Conservation (phyloP, 768 basidiomycete genomes). For the Xerocomellus amylosporus region DNA sequence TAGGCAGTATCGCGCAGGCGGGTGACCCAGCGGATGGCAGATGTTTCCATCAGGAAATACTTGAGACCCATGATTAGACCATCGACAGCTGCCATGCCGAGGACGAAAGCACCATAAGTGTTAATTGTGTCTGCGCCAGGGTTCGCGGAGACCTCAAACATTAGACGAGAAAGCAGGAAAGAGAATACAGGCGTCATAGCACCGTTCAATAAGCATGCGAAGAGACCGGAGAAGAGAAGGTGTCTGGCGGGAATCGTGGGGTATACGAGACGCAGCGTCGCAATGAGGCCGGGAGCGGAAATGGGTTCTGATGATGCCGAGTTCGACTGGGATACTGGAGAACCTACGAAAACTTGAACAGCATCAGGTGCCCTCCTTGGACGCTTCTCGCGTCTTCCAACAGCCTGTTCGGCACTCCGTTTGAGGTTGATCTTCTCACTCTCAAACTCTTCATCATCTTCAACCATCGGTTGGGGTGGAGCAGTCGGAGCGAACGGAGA, state of each 20-base stretch:
- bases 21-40: constrained; percentile 74
- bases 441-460: constrained; percentile 42
- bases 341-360: neutral
- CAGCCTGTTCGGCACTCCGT: constrained; percentile 39
- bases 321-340: constrained; percentile 7
- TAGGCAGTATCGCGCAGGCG: constrained; percentile 57
- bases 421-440: constrained; percentile 44
- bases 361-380: constrained; percentile 9
- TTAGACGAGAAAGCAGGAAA: constrained; percentile 76
- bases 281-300: constrained; percentile 22
- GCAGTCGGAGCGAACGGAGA: constrained; percentile 14
- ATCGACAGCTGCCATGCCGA: constrained; percentile 72
- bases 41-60: constrained; percentile 76
- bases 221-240: constrained; percentile 64
- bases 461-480: constrained; percentile 22
- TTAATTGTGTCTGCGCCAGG: constrained; percentile 67
- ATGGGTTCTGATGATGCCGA: neutral
- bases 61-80: constrained; percentile 74
- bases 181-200: constrained; percentile 92
- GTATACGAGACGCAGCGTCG: constrained; percentile 53
- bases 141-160: constrained; percentile 71
- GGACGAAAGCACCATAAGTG: constrained; percentile 66
- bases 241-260: constrained; percentile 75
- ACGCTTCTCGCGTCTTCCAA: constrained; percentile 34
- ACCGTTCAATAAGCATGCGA: constrained; percentile 70